Percentiles rank a stretch among this genome's conserved stretches.
These are phyloP conservation scores for Parasarocladium wereldwijsianum DNA, from an alignment of 2,329 filamentous ascomycete genomes.

Conservation along the genomic window DNA sequence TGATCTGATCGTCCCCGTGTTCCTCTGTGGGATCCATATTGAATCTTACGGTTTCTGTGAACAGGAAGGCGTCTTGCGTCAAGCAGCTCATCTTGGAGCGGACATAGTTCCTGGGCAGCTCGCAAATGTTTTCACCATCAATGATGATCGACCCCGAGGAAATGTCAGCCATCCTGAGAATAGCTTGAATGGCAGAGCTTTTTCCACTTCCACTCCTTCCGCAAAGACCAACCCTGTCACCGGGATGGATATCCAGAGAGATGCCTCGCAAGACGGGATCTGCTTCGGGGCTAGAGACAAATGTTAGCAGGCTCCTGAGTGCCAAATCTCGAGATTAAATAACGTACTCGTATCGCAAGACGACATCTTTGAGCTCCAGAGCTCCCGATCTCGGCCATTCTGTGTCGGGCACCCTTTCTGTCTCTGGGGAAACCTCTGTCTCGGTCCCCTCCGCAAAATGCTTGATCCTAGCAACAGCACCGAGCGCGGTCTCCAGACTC, in stretches of 20 bases:
- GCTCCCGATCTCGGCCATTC: slow-evolving; percentile 12
- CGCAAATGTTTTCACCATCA: slow-evolving; percentile 25
- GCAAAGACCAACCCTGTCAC: slow-evolving; percentile 24
- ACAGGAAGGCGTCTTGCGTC: slow-evolving; percentile 37
- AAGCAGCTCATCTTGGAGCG: slow-evolving; percentile 25
- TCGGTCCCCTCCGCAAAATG: slow-evolving; percentile 13
- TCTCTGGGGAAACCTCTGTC: slow-evolving; percentile 10
- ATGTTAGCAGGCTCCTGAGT: too few relatives aligned
- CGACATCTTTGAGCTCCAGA: slow-evolving; percentile 11
- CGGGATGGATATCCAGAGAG: slow-evolving; percentile 15
- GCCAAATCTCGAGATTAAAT: too few relatives aligned
- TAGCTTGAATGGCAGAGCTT: slow-evolving; percentile 24
- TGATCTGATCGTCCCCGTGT: slow-evolving; percentile 25
- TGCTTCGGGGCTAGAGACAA: too few relatives aligned
- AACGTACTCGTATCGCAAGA: slow-evolving; percentile 15
- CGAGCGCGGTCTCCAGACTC: slow-evolving; percentile 15
- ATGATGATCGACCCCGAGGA: slow-evolving; percentile 26
- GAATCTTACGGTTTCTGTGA: slow-evolving; percentile 31
- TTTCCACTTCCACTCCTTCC: slow-evolving; percentile 29
- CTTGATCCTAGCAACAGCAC: slow-evolving; percentile 15
- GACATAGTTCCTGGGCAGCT: slow-evolving; percentile 12
- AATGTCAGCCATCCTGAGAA: slow-evolving; percentile 33
- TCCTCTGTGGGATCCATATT: slow-evolving; percentile 31
- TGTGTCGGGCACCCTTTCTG: too few relatives aligned
- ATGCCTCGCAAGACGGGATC: slow-evolving; percentile 16